These are phyloP conservation scores for Penicillium sp. DNA, from an alignment of 2,329 filamentous ascomycete genomes.

Conservation along the genomic window DNA sequence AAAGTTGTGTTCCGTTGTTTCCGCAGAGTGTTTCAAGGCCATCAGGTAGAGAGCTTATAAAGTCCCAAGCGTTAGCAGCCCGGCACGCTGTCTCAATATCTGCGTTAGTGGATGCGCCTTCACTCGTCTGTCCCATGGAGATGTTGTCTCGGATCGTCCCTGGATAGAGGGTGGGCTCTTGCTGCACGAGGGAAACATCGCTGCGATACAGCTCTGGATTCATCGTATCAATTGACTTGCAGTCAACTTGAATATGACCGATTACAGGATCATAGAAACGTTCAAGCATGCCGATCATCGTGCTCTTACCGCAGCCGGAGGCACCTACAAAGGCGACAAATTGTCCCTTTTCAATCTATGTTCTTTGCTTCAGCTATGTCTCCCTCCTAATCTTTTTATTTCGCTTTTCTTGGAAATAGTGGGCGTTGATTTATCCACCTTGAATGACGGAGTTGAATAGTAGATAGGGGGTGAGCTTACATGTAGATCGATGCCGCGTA, in stretches of 20 bases:
- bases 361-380: neutral
- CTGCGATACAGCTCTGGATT: constrained; percentile 38
- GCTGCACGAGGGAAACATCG: constrained; percentile 41
- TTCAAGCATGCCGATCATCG: constrained; percentile 65
- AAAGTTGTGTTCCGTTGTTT: constrained; percentile 58
- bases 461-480: constrained; percentile 4
- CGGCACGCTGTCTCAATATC: constrained; percentile 51
- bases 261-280: constrained; percentile 53
- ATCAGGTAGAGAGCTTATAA: constrained; percentile 58
- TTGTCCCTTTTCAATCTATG: constrained; percentile 40
- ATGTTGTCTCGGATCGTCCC: constrained; percentile 54
- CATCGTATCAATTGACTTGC: neutral
- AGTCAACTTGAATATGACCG: constrained; percentile 37
- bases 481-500: constrained; percentile 32
- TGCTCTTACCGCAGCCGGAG: constrained; percentile 67
- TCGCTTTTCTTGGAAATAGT: no score
- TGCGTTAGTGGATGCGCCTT: constrained; percentile 15
- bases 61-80: constrained; percentile 58
- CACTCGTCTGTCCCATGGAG: constrained; percentile 39
- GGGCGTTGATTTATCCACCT: no score
- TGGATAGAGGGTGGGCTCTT: constrained; percentile 52
- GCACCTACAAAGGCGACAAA: constrained; percentile 60
- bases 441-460: no score
- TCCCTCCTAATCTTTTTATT: no score
- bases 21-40: constrained; percentile 56